phyloP scores from a whole-genome alignment of 306 rosid species.

The Corylus heterophylla region DNA sequence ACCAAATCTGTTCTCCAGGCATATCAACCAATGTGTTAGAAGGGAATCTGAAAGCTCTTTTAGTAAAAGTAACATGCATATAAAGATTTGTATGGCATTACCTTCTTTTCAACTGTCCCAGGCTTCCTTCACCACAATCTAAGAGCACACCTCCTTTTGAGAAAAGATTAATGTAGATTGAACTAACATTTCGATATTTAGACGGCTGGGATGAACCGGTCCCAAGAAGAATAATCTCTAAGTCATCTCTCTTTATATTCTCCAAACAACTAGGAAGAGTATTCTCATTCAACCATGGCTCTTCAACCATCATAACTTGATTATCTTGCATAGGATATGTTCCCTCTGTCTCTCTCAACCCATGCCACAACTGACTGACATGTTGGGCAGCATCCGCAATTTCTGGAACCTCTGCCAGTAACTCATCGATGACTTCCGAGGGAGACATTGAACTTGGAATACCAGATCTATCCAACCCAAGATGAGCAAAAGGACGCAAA shows the following conservation, averaged over 20 bases:
- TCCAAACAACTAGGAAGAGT: slow-evolving; percentile 74
- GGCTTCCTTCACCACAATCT: slow-evolving; percentile 95
- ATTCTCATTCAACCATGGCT: slow-evolving; percentile 71
- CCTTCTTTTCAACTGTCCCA: slow-evolving; percentile 97
- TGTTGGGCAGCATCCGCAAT: slow-evolving; percentile 66
- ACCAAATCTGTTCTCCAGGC: slow-evolving; percentile 70
- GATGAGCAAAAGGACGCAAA: slow-evolving; percentile 74
- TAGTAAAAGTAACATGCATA: slow-evolving; percentile 7
- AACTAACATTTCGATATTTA: slow-evolving; percentile 87
- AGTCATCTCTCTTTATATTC: slow-evolving; percentile 77
- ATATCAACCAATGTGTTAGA: slow-evolving; percentile 26
- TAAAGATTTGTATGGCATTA: slow-evolving; percentile 14
- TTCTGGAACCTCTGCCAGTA: slow-evolving; percentile 80
- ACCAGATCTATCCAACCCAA: slow-evolving; percentile 78
- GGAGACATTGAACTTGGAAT: slow-evolving; percentile 53
- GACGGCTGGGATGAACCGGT: slow-evolving; percentile 98
- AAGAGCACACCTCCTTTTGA: slow-evolving; percentile 79
- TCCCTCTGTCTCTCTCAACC: slow-evolving; percentile 40
- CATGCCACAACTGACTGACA: slow-evolving; percentile 61
- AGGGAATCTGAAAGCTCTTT: slow-evolving; percentile 21
- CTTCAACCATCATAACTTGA: slow-evolving; percentile 57
- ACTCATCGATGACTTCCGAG: slow-evolving; percentile 58
- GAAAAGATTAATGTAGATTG: slow-evolving; percentile 84
- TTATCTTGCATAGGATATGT: slow-evolving; percentile 31
- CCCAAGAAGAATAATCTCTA: slow-evolving; percentile 95